phyloP scores from a whole-genome alignment of 2,329 filamentous ascomycete species.

The Talaromyces verruculosus region DNA sequence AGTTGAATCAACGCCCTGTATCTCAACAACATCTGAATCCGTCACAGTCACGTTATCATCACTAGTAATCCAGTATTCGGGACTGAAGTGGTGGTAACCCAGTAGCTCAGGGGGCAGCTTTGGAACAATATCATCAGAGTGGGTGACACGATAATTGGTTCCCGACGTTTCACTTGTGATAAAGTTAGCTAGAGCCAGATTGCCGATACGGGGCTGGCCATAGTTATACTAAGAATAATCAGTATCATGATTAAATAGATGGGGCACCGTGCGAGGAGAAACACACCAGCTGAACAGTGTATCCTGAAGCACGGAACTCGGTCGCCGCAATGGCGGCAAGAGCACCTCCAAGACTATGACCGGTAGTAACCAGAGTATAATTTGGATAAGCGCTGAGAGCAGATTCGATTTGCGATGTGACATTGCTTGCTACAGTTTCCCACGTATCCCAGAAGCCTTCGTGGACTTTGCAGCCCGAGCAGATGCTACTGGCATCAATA shows the following conservation, averaged over 20 bases:
- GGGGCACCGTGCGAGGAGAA: too few relatives aligned
- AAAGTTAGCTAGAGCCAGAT: conserved; percentile 38
- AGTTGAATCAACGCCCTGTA: conserved; percentile 35
- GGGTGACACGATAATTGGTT: conserved; percentile 40
- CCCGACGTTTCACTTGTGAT: conserved; percentile 37
- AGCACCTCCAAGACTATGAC: conserved; percentile 52
- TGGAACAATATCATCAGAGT: conserved; percentile 41
- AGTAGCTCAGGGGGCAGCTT: conserved; percentile 36
- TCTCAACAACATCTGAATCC: conserved; percentile 34
- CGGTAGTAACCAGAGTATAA: conserved; percentile 46
- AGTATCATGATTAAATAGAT: neutral
- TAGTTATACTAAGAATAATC: conserved; percentile 40
- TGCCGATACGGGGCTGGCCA: conserved; percentile 45
- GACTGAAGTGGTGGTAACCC: conserved; percentile 39
- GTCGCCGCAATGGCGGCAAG: conserved; percentile 49
- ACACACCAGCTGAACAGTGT: conserved; percentile 43
- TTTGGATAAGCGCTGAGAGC: conserved; percentile 41
- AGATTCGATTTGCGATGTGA: conserved; percentile 37
- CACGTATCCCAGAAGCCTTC: conserved; percentile 50
- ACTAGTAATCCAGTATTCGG: conserved; percentile 46
- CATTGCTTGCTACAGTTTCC: conserved; percentile 32
- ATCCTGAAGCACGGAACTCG: conserved; percentile 41
- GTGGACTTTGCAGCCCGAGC: conserved; percentile 43
- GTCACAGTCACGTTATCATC: conserved; percentile 31
- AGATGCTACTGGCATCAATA: conserved; percentile 37